Evolutionary conservation across 2,329 filamentous ascomycete species (phyloP), one percentile per base, ranked within the genome.

Genomic region (Pseudocercospora ulei): DNA sequence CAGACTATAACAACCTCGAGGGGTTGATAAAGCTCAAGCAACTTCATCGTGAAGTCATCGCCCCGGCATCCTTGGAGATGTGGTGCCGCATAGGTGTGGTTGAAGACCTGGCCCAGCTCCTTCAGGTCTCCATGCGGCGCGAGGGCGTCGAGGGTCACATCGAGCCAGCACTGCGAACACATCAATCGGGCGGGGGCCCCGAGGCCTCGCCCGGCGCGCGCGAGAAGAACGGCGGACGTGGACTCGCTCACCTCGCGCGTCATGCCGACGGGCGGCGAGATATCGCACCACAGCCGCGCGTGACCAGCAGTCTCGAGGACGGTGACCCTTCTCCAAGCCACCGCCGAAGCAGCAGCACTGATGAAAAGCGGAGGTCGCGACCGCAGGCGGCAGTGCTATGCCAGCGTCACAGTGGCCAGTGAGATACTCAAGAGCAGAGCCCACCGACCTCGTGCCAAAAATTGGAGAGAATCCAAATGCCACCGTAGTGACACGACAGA

Each of bases 71-170:
- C 66, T 9, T 60, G 59, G 35, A 68, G 61, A 35, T 65, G 62
- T 3, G 68, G 67, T 6, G 66, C 66, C 16, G 65, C 66, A 40
- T 63, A 64, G 30, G 63, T 62, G 3, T 64, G 63, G 39, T 70
- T 69, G 43, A 70, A 45, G 8, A 47, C 39, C 23, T 47, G 44
- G 5, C 44, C 47, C 7, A 45, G 37, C n/a, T 20, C 33, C 19
- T 47, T 49, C 16, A 49, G 17, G 23, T 43, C 47, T 3, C 47
- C 55, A 2, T 65, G 52, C 8, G 61, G 49, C 40, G 66, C 63
- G 1, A 54, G 55, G 1, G 51, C 53, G 29, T 66, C 63, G 3
- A 61, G 58, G 35, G 35, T 34, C 9, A 68, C 57, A 13, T 64
- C 61, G 17, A 68, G 56, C 39, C 62, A 59, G 41, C 69, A 70